Percentiles rank a stretch among this genome's conserved stretches.
phyloP scores from a whole-genome alignment of 176 grass and related monocot genomes.

The Juncus effusus region DNA sequence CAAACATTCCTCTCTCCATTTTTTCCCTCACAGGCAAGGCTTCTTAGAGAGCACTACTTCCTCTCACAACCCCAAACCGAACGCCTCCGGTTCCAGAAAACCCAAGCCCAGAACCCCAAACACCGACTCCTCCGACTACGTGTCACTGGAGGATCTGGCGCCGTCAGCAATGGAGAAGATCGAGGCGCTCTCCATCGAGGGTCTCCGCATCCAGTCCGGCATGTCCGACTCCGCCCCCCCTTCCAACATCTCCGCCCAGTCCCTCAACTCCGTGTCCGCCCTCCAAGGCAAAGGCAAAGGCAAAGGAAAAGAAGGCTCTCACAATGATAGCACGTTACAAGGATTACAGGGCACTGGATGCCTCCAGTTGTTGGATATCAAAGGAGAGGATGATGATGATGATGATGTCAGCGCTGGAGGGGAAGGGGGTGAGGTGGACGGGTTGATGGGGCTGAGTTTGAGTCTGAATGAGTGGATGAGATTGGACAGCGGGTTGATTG shows the following conservation, averaged over 20 bases:
- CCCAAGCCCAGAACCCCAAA: constrained; percentile 44
- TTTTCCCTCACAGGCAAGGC: constrained; percentile 39
- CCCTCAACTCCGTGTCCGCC: constrained; percentile 73
- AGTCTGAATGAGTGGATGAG: constrained; percentile 95
- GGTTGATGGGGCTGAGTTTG: constrained; percentile 89
- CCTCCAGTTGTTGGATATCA: constrained; percentile 83
- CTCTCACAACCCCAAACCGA: background rate
- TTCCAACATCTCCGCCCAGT: constrained; percentile 68
- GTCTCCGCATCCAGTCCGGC: constrained; percentile 96
- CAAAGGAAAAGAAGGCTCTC: constrained; percentile 16
- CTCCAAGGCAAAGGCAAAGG: constrained; percentile 60
- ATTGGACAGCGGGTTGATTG: constrained; percentile 77
- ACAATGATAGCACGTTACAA: constrained; percentile 47
- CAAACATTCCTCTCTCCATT: background rate
- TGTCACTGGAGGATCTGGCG: constrained; percentile 89
- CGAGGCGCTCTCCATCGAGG: constrained; percentile 90
- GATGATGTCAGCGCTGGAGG: constrained; percentile 46
- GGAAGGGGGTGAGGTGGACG: constrained; percentile 62
- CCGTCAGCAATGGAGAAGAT: constrained; percentile 99
- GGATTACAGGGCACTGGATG: constrained; percentile 92
- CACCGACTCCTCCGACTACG: constrained; percentile 53
- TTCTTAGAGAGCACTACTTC: constrained; percentile 32
- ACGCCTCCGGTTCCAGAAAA: constrained; percentile 37
- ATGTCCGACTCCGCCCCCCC: constrained; percentile 88
- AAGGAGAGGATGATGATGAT: constrained; percentile 50